Percentiles rank a stretch among this genome's conserved stretches.
Evolutionary conservation across 2,329 filamentous ascomycete genomes (phyloP).

Genomic region (Ceratocystis diversiconidia): DNA sequence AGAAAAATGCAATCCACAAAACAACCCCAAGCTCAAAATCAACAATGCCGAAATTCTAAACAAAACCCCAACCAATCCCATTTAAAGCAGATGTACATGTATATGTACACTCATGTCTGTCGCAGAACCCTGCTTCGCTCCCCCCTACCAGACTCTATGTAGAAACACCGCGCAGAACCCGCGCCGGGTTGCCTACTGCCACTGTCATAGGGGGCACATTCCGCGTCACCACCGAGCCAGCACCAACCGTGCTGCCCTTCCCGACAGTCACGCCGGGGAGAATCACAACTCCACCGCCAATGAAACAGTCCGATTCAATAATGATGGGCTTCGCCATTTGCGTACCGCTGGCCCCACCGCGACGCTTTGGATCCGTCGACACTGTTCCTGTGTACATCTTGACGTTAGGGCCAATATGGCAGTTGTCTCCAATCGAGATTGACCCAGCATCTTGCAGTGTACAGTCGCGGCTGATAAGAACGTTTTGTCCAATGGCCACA

Average conservation of each 20-base stretch:
- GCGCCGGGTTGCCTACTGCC: constrained; percentile 55
- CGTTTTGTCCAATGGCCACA: constrained; percentile 71
- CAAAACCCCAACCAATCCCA: not conserved
- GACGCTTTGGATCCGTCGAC: constrained; percentile 56
- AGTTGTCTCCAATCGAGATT: constrained; percentile 66
- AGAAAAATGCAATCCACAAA: not conserved
- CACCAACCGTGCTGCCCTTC: constrained; percentile 63
- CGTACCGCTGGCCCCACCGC: constrained; percentile 59
- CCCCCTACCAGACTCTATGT: not conserved
- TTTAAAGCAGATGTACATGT: not conserved
- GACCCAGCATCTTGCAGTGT: constrained; percentile 74
- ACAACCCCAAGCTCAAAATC: not conserved
- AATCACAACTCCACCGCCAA: constrained; percentile 63
- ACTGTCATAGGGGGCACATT: constrained; percentile 56
- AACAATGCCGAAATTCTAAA: not conserved
- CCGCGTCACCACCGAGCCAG: constrained; percentile 74
- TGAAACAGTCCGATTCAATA: constrained; percentile 77
- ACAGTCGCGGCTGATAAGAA: constrained; percentile 70
- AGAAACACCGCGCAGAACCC: constrained; percentile 32
- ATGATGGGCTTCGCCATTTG: constrained; percentile 56
- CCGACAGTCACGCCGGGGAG: constrained; percentile 70
- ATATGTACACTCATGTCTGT: not conserved
- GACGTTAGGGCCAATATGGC: constrained; percentile 69
- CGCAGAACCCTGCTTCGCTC: not conserved
- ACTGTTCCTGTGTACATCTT: constrained; percentile 67